These are phyloP conservation scores for Maudiozyma serrabonitensis DNA, from an alignment of 805 yeast species.

Conservation along the genomic window DNA sequence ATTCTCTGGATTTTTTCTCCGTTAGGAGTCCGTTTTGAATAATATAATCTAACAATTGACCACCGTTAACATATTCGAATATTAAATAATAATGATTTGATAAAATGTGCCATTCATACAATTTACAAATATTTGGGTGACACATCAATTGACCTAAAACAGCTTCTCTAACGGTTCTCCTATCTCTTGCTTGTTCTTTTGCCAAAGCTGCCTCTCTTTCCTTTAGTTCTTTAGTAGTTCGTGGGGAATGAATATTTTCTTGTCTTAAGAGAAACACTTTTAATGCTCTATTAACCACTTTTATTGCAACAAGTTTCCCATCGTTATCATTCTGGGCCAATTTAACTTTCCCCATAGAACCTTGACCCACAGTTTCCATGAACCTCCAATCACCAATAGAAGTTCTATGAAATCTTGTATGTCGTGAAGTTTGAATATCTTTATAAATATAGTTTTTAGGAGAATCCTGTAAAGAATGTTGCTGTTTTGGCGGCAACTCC, in stretches of 20 bases:
- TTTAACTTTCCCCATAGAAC: conserved; percentile 98
- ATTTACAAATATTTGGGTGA: conserved; percentile 85
- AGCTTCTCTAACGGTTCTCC: conserved; percentile 88
- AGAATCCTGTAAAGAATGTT: too few relatives aligned
- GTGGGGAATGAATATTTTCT: conserved; percentile 2
- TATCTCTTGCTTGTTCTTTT: conserved; percentile 84
- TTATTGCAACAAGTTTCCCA: conserved; percentile 79
- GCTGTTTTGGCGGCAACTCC: not conserved
- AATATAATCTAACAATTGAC: conserved; percentile 93
- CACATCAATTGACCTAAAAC: conserved; percentile 79
- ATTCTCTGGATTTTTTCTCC: conserved; percentile 85
- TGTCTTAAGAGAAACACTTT: conserved; percentile 66
- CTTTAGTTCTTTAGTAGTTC: conserved; percentile 32
- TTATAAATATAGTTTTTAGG: not conserved
- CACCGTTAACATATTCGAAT: conserved; percentile 93
- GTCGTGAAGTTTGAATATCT: not conserved
- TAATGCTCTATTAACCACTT: conserved; percentile 86
- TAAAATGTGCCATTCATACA: conserved; percentile 90
- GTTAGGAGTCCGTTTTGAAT: conserved; percentile 90
- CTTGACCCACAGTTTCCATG: conserved; percentile 91
- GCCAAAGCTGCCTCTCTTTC: conserved; percentile 60
- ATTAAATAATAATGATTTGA: conserved; percentile 93
- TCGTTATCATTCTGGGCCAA: conserved; percentile 80
- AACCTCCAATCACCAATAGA: conserved; percentile 79
- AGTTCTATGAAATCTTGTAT: not conserved